These are phyloP conservation scores for Neofusicoccum cordaticola DNA, from an alignment of 2,329 filamentous ascomycete genomes.

Conservation along the genomic window DNA sequence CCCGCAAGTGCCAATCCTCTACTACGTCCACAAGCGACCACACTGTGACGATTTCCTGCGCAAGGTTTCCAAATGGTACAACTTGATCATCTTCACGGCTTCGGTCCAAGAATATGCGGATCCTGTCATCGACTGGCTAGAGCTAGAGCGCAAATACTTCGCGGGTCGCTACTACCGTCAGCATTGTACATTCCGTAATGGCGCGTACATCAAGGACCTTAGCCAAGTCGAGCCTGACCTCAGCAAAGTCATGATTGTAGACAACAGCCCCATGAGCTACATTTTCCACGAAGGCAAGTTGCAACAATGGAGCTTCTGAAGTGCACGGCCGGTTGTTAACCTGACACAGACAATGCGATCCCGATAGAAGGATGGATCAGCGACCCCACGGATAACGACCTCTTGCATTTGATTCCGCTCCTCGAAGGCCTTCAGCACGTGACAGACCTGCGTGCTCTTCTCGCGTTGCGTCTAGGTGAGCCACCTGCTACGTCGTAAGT, in stretches of 20 bases:
- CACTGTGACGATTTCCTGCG: constrained; percentile 95
- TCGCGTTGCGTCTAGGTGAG: constrained; percentile 86
- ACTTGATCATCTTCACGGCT: constrained; percentile 92
- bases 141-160: constrained; percentile 95
- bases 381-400: constrained; percentile 93
- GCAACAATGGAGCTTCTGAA: not conserved
- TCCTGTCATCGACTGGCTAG: constrained; percentile 97
- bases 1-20: constrained; percentile 92
- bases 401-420: constrained; percentile 87
- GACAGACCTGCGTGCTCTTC: constrained; percentile 86
- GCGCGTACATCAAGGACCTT: constrained; percentile 96
- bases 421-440: constrained; percentile 95
- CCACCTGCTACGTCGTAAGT: constrained; percentile 27
- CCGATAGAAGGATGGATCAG: constrained; percentile 99
- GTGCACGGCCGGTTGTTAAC: constrained; percentile 2
- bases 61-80: constrained; percentile 96
- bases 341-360: constrained; percentile 84
- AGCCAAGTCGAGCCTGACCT: constrained; percentile 94
- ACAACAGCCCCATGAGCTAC: constrained; percentile 97
- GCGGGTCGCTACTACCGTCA: constrained; percentile 91
- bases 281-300: constrained; percentile 92
- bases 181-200: constrained; percentile 93
- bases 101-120: constrained; percentile 98
- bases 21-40: constrained; percentile 97
- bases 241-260: constrained; percentile 97